These are phyloP conservation scores for Avicennia marina DNA, from an alignment of 257 asterid species.

Conservation along the genomic window DNA sequence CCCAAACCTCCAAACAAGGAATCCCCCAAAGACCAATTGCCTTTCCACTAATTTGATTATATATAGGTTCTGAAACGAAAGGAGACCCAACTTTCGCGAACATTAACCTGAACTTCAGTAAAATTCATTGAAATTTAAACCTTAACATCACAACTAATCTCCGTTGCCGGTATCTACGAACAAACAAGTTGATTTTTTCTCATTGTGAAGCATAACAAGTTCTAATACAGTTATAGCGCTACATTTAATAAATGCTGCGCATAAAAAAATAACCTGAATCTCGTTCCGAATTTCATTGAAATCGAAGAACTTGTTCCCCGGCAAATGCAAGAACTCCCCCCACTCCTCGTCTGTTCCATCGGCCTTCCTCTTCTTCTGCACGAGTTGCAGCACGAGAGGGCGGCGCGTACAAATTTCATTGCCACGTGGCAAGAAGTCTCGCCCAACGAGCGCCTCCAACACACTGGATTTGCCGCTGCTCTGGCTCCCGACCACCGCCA, in stretches of 20 bases:
- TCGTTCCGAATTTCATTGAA: conserved; percentile 71
- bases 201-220: not conserved
- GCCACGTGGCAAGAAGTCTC: conserved; percentile 95
- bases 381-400: conserved; percentile 83
- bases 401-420: conserved; percentile 88
- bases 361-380: conserved; percentile 45
- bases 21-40: no score
- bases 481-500: conserved; percentile 96
- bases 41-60: no score
- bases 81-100: no score
- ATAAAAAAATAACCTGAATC: conserved; percentile 53
- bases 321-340: conserved; percentile 91
- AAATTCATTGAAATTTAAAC: no score
- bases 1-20: no score
- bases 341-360: conserved; percentile 68
- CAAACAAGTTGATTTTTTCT: not conserved
- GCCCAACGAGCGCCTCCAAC: conserved; percentile 93
- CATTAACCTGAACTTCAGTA: no score
- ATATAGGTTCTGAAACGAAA: no score
- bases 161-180: not conserved
- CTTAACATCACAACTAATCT: no score
- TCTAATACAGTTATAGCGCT: not conserved
- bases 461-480: conserved; percentile 99
- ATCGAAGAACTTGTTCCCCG: conserved; percentile 59
- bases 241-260: not conserved